Evolutionary conservation across 164 flowering plant genomes (phyloP).

Genomic region (Vitis rupestris): DNA sequence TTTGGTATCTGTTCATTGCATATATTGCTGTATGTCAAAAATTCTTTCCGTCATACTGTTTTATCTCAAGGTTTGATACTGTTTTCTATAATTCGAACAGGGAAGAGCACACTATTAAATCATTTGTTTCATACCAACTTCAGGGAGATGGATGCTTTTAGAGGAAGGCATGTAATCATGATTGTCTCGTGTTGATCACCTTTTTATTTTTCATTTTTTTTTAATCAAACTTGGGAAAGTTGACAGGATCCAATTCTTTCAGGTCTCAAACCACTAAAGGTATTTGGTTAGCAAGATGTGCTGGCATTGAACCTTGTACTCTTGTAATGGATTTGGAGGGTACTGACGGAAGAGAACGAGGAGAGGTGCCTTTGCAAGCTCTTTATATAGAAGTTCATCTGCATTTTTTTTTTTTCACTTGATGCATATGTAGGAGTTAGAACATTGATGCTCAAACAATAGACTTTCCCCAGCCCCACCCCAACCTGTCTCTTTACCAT

Average conservation of each 20-base stretch:
- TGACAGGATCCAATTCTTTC: constrained; percentile 9
- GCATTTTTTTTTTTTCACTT: too few relatives aligned
- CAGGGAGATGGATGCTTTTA: constrained; percentile 95
- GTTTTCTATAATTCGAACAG: constrained; percentile 35
- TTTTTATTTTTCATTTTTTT: neutral
- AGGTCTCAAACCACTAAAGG: constrained; percentile 98
- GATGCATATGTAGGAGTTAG: too few relatives aligned
- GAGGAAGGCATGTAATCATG: constrained; percentile 63
- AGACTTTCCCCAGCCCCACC: too few relatives aligned
- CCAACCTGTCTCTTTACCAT: too few relatives aligned
- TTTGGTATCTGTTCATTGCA: neutral
- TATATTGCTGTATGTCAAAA: neutral
- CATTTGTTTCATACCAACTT: constrained; percentile 83
- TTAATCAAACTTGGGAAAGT: neutral
- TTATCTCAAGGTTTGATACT: neutral
- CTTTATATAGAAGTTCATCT: too few relatives aligned
- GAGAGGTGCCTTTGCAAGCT: constrained; percentile 64
- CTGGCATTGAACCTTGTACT: constrained; percentile 86
- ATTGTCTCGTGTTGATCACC: neutral
- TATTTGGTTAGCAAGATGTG: constrained; percentile 88
- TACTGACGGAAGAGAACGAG: constrained; percentile 97
- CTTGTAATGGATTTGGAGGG: constrained; percentile 98
- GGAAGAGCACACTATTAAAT: constrained; percentile 91
- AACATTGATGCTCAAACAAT: too few relatives aligned
- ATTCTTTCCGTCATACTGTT: neutral